Base-by-base conservation (phyloP, 148 eudicot genomes). In the Fagopyrum homotropicum region DNA sequence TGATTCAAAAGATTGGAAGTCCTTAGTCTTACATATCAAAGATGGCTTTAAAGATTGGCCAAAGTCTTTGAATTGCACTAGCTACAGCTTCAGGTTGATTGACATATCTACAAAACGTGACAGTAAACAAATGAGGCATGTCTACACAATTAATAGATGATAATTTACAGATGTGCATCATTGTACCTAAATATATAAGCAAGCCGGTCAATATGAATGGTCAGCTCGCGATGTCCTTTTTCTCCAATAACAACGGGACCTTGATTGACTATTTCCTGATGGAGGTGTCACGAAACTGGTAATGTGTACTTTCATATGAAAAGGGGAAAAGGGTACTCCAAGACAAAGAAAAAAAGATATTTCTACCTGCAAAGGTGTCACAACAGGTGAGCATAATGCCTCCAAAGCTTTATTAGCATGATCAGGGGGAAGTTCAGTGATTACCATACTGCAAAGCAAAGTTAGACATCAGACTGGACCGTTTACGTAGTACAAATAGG, bases 31-130 rank as follows among this genome's bases (percentile, higher is more conserved):
- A 96, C 99, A 79, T 79, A 72, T 96, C 98, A 83, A 90, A 96
- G 77, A 96, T 88, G 79, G 98, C 89, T 85, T 92, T 96, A 81
- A 96, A 92, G 76, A 90, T 85, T 48, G 97, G 93, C 99, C 99
- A 96, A 57, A 96, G 94, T 81, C 90, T 85, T 81, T 92, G 93
- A 79, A 92, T 87, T 72, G 99, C 97, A 88, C 93, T 94, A 60
- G 99, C 99, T 43, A 96, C 99, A 73, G 99, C 99, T 86, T 96
- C 98, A 35, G 99, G 98, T 64, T 92, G 90, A 82, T 88, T 89
- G 72, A 89, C 97, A 80, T 92, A 87, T 87, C 99, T 96, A 79
- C 74, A 81, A 76, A 35, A 30, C 40, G 68, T 44, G 70, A 50
- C 75, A 56, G 63, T 69, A 70, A 35, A 45, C 16, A n/a, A 77